phyloP scores from a whole-genome alignment of 2,329 filamentous ascomycete species.

The Fusarium scirpi region DNA sequence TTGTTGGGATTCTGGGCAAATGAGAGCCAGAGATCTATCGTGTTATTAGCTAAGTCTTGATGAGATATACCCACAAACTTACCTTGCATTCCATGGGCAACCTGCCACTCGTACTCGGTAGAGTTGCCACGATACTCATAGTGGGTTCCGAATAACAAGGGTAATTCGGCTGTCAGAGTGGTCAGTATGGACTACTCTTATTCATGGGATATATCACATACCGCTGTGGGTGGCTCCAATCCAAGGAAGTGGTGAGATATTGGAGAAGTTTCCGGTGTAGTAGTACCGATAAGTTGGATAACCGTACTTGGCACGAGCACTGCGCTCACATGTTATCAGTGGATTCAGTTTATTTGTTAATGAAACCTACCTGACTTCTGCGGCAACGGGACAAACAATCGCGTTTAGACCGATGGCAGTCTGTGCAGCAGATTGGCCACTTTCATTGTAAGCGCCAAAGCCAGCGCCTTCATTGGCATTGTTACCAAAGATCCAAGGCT shows the following conservation, averaged over 20 bases:
- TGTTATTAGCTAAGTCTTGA: rapidly evolving
- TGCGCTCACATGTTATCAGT: rapidly evolving
- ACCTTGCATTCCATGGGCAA: slow-evolving; percentile 13
- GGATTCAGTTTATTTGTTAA: rapidly evolving
- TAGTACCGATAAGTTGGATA: slow-evolving; percentile 22
- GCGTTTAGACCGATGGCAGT: slow-evolving; percentile 2
- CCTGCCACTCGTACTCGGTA: slow-evolving; percentile 18
- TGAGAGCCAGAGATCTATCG: not conserved
- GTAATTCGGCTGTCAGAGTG: not conserved
- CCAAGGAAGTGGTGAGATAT: slow-evolving; percentile 14
- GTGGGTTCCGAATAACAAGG: slow-evolving; percentile 15
- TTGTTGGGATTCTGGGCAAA: not conserved
- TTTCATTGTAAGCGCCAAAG: slow-evolving; percentile 5
- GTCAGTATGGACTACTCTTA: rapidly evolving
- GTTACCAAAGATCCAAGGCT: slow-evolving; percentile 29
- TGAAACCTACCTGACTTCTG: slow-evolving; percentile 5
- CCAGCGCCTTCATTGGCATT: slow-evolving; percentile 31
- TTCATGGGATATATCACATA: rapidly evolving
- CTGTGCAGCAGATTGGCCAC: slow-evolving; percentile 1
- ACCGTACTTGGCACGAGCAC: slow-evolving; percentile 6
- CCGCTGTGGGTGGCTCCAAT: slow-evolving; percentile 12
- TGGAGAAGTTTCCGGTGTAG: slow-evolving; percentile 22
- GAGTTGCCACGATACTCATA: slow-evolving; percentile 21
- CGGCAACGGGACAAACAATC: slow-evolving; percentile 14
- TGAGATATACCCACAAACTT: rapidly evolving